phyloP scores from a whole-genome alignment of 2,329 filamentous ascomycete genomes.

The Fonsecaea nubica region DNA sequence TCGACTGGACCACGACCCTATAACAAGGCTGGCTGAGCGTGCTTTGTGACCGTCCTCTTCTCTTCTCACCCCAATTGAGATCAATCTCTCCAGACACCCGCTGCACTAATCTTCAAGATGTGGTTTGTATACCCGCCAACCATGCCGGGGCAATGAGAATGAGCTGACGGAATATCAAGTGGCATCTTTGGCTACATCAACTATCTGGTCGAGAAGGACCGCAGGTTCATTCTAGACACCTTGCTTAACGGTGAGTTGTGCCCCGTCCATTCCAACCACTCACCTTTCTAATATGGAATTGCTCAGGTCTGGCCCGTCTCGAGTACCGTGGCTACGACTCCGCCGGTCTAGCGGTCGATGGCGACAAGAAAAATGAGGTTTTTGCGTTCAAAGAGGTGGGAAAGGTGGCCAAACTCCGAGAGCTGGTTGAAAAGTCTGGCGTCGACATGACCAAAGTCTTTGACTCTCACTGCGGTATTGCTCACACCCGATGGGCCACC shows the following conservation, averaged over 20 bases:
- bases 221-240: conserved; percentile 93
- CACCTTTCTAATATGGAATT: conserved; percentile 4
- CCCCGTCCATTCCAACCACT: conserved; percentile 27
- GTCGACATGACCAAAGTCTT: conserved; percentile 91
- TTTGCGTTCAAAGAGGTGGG: conserved; percentile 98
- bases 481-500: conserved; percentile 98
- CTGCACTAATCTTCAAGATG: conserved; percentile 27
- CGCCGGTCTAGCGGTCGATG: conserved; percentile 92
- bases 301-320: conserved; percentile 83
- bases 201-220: conserved; percentile 98
- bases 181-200: conserved; percentile 99
- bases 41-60: conserved; percentile 13
- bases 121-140: conserved; percentile 26
- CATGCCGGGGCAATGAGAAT: not conserved
- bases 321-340: conserved; percentile 99
- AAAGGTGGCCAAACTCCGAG: conserved; percentile 96
- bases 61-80: conserved; percentile 5
- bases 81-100: conserved; percentile 3
- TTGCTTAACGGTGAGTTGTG: conserved; percentile 83
- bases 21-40: conserved; percentile 3
- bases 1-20: conserved; percentile 7
- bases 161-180: conserved; percentile 56
- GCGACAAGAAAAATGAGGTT: conserved; percentile 98
- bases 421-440: conserved; percentile 83
- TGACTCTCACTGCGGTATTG: conserved; percentile 97